A percentile compares a stretch with the other conserved stretches of the same genome.
Evolutionary conservation across 179 eudicot genomes (phyloP).

Genomic region (Nepenthes alata): DNA sequence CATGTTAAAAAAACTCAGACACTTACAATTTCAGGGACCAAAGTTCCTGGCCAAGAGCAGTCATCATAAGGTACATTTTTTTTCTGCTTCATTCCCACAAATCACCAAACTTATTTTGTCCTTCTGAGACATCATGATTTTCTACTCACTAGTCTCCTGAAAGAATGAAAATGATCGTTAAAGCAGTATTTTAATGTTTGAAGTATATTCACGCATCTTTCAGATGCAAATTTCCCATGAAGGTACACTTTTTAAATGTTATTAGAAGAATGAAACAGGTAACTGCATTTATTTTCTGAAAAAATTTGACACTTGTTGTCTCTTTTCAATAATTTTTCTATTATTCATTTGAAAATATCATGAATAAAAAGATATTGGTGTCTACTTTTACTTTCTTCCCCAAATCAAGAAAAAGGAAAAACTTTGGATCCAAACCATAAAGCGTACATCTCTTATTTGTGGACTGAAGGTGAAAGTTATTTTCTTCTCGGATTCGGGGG

Average conservation of each 20-base stretch:
- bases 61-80: constrained; percentile 58
- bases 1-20: background rate
- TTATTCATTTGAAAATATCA: background rate
- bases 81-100: constrained; percentile 1
- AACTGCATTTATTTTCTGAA: too few relatives aligned
- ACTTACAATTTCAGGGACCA: constrained; percentile 42
- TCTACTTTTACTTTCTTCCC: background rate
- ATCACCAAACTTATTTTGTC: background rate
- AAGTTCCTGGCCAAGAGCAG: constrained; percentile 59
- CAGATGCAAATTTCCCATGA: too few relatives aligned
- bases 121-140: background rate
- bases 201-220: too few relatives aligned
- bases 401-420: background rate
- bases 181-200: too few relatives aligned
- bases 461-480: constrained; percentile 62
- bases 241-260: too few relatives aligned
- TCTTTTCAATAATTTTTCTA: too few relatives aligned
- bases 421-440: background rate
- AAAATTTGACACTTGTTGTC: too few relatives aligned
- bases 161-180: too few relatives aligned
- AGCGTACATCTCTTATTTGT: constrained; percentile 9
- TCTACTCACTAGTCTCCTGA: background rate
- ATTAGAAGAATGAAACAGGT: too few relatives aligned
- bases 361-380: background rate
- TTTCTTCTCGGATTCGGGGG: constrained; percentile 79